Evolutionary conservation across 2,329 filamentous ascomycete genomes (phyloP).

Genomic region (Trichoderma cornu-damae): DNA sequence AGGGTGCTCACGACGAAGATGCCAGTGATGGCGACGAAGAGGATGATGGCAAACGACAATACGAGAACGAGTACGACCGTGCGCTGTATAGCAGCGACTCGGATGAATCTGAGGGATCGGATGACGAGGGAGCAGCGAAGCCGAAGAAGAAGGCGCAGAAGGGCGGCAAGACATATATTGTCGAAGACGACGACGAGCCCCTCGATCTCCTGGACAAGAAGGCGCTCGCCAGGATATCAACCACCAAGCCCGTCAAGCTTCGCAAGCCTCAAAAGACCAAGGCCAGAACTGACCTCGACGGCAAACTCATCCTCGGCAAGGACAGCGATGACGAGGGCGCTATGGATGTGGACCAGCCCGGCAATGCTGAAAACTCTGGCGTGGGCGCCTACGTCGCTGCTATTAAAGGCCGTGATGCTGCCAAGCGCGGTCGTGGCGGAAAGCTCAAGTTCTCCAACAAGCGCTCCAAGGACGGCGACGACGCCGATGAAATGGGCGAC

Average conservation of each 20-base stretch:
- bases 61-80: conserved; percentile 91
- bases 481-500: conserved; percentile 50
- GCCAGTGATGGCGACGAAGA: conserved; percentile 51
- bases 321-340: conserved; percentile 49
- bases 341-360: conserved; percentile 60
- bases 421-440: conserved; percentile 59
- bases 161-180: conserved; percentile 73
- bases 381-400: conserved; percentile 66
- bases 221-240: conserved; percentile 87
- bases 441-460: conserved; percentile 68
- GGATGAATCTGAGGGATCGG: conserved; percentile 48
- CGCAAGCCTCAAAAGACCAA: conserved; percentile 54
- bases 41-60: conserved; percentile 51
- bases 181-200: conserved; percentile 91
- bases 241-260: conserved; percentile 70
- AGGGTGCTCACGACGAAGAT: conserved; percentile 53
- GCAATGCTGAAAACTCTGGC: conserved; percentile 54
- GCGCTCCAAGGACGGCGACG: conserved; percentile 44
- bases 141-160: conserved; percentile 50
- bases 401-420: conserved; percentile 61
- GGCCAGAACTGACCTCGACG: conserved; percentile 68
- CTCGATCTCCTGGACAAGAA: conserved; percentile 87
- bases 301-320: conserved; percentile 71
- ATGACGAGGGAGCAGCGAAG: conserved; percentile 50
- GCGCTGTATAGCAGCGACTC: conserved; percentile 83